Base-by-base conservation (phyloP, 2,329 filamentous ascomycete species). In the Fusarium sp. region DNA sequence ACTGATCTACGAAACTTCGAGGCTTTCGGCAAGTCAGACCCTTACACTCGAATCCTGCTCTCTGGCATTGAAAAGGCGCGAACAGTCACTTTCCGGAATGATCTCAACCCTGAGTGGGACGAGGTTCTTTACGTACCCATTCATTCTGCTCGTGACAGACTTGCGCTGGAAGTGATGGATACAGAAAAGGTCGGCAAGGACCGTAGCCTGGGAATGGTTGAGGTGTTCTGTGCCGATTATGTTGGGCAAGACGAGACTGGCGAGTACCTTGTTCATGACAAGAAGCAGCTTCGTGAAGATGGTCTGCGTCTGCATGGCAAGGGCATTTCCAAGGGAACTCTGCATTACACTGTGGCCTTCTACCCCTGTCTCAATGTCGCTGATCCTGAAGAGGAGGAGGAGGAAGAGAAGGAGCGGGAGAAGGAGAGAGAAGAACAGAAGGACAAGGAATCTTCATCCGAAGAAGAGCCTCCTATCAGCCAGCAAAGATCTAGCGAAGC, bases 11-110 rank as follows among this genome's bases (percentile, higher is more conserved):
- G 94, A 61, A 99, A 99, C 77, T 86, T 97, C 52, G 96, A 99
- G 79, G 93, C 93, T 4, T 88, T 99, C 78, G 96, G 96, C 79
- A 98, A 98, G 80, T 98, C 96, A 1, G 96, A 99, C 78, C 93
- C 96, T 0, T 99, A 99, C 73, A 92, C 90, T 21, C 90, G 95
- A 40, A 91, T 98, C 2, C 80, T 97, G 52, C 85, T 97, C 9
- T 97, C 94, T 46, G 95, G 96, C 44, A 89, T 98, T 56, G 91
- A 96, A 76, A 97, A 95, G 78, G 94, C 88, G 11, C 89, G 94
- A 58, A 98, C 96, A 4, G 96, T 99, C 49, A 98, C 95, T 0
- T 97, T 96, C 83, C 90, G 93, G 76, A 99, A 97, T 80, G 96
- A 97, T 65, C 88, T 99, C 58, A 93, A 97, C 76, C 96, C 96